Conservation (phyloP, 2,329 filamentous ascomycete genomes). For the Aspergillus neotritici region DNA sequence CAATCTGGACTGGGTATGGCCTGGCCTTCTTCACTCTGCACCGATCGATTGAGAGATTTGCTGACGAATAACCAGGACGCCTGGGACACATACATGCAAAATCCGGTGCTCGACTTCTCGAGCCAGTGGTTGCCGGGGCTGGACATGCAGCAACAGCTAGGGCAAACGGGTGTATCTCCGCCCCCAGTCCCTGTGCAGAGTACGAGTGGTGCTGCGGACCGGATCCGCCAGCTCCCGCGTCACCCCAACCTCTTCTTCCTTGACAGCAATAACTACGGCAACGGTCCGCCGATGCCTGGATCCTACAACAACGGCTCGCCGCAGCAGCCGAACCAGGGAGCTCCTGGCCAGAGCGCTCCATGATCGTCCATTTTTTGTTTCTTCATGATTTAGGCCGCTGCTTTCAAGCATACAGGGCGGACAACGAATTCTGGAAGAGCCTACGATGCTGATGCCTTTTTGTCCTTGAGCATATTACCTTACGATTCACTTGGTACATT, state of each 20-base stretch:
- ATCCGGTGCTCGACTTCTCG: slow-evolving; percentile 42
- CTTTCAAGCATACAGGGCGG: too few relatives aligned
- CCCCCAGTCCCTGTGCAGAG: slow-evolving; percentile 11
- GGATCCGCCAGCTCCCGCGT: slow-evolving; percentile 12
- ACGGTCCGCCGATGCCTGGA: background rate
- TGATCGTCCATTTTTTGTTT: too few relatives aligned
- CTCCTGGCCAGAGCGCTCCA: too few relatives aligned
- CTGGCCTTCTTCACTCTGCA: background rate
- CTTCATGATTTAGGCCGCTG: too few relatives aligned
- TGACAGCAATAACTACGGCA: slow-evolving; percentile 11
- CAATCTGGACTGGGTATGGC: slow-evolving; percentile 59
- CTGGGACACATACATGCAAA: slow-evolving; percentile 65
- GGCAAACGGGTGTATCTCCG: slow-evolving; percentile 18
- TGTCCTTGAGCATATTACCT: too few relatives aligned
- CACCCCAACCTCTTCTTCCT: slow-evolving; percentile 13
- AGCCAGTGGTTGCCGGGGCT: slow-evolving; percentile 36
- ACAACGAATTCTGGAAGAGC: too few relatives aligned
- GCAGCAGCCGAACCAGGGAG: too few relatives aligned
- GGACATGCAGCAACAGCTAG: slow-evolving; percentile 25
- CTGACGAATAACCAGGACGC: slow-evolving; percentile 47
- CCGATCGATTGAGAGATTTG: background rate
- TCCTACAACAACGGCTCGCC: too few relatives aligned
- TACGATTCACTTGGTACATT: too few relatives aligned
- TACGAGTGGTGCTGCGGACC: slow-evolving; percentile 12
- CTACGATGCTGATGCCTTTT: too few relatives aligned